A percentile compares a stretch with the other conserved stretches of the same genome.
These are phyloP conservation scores for Harringtonia aguacate DNA, from an alignment of 2,329 filamentous ascomycete species.

Conservation along the genomic window DNA sequence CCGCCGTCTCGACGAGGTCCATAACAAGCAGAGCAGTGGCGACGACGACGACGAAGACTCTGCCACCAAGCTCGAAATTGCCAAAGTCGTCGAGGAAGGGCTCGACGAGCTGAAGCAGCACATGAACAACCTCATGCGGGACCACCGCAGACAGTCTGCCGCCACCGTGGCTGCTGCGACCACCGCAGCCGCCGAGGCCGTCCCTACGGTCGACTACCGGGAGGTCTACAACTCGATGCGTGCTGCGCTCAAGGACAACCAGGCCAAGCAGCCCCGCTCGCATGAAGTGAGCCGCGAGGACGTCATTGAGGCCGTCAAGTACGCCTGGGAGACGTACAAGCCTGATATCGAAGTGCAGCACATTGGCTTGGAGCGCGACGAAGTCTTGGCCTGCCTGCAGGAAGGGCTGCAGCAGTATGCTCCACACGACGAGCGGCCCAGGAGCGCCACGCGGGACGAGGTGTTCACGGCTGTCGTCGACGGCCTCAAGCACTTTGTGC, in stretches of 20 bases:
- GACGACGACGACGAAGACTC: slow-evolving; percentile 36
- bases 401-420: slow-evolving; percentile 75
- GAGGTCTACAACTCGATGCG: slow-evolving; percentile 81
- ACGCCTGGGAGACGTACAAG: slow-evolving; percentile 91
- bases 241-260: slow-evolving; percentile 56
- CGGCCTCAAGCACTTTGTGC: slow-evolving; percentile 69
- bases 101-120: slow-evolving; percentile 75
- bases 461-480: slow-evolving; percentile 79
- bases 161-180: slow-evolving; percentile 30
- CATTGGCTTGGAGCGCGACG: slow-evolving; percentile 80
- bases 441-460: slow-evolving; percentile 67
- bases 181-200: slow-evolving; percentile 41
- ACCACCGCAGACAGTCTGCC: slow-evolving; percentile 60
- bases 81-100: slow-evolving; percentile 67
- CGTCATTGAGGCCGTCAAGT: slow-evolving; percentile 74
- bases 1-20: slow-evolving; percentile 68
- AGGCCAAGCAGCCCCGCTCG: slow-evolving; percentile 34
- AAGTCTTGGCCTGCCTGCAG: slow-evolving; percentile 76
- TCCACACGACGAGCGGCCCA: slow-evolving; percentile 37
- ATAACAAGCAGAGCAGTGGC: slow-evolving; percentile 12
- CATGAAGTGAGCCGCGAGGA: slow-evolving; percentile 63
- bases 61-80: slow-evolving; percentile 58
- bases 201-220: slow-evolving; percentile 57
- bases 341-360: slow-evolving; percentile 87
- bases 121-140: slow-evolving; percentile 67